phyloP scores from a whole-genome alignment of 805 yeast species.

The Yarrowia sp. region DNA sequence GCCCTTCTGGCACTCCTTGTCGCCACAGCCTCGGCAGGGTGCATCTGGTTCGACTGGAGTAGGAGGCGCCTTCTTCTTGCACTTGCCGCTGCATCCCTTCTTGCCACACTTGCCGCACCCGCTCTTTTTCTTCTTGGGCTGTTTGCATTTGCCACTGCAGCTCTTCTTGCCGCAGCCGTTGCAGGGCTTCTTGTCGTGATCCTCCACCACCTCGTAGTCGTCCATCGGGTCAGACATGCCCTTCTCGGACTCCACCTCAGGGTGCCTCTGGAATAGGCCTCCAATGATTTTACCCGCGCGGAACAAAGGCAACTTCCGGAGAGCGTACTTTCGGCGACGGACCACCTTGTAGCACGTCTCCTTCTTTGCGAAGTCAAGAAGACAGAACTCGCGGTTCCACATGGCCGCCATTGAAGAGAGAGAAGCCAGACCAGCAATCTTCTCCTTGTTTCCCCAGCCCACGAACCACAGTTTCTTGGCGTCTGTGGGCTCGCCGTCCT shows the following conservation, averaged over 20 bases:
- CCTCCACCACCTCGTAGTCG: slow-evolving; percentile 3
- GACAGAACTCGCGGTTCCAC: slow-evolving; percentile 21
- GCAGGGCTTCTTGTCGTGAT: neutral
- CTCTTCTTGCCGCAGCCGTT: slow-evolving; percentile 17
- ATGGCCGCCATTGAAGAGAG: slow-evolving; percentile 18
- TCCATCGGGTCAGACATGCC: slow-evolving; percentile 1
- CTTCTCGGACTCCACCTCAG: neutral
- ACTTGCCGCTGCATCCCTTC: slow-evolving; percentile 20
- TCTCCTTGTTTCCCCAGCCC: slow-evolving; percentile 21
- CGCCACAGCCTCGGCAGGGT: slow-evolving; percentile 20
- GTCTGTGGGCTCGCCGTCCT: slow-evolving; percentile 17
- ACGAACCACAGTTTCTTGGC: slow-evolving; percentile 15
- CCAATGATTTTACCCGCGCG: slow-evolving; percentile 14
- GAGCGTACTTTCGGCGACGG: slow-evolving; percentile 24
- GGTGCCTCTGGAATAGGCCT: slow-evolving; percentile 10
- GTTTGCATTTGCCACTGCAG: slow-evolving; percentile 11
- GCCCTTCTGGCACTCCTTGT: slow-evolving; percentile 8
- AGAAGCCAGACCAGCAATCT: slow-evolving; percentile 2
- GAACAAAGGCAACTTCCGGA: slow-evolving; percentile 17
- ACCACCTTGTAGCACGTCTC: slow-evolving; percentile 16
- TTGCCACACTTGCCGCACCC: slow-evolving; percentile 5
- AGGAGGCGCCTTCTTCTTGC: slow-evolving; percentile 7
- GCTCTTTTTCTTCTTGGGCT: slow-evolving; percentile 6
- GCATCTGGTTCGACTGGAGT: neutral
- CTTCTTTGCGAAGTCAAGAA: slow-evolving; percentile 3